phyloP scores from a whole-genome alignment of 305 asterid species.

The Fraxinus floribunda region DNA sequence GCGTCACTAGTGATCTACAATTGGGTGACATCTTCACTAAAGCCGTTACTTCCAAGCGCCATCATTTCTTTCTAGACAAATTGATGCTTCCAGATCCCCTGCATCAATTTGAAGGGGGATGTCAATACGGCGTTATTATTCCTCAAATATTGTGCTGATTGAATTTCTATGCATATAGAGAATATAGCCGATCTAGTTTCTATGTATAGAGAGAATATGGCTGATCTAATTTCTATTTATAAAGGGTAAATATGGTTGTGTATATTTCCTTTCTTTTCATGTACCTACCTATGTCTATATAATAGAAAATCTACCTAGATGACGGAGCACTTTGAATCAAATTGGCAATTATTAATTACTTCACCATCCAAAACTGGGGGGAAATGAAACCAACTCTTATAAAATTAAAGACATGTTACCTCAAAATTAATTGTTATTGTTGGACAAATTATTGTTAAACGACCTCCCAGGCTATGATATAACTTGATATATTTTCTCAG shows the following conservation, averaged over 20 bases:
- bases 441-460: not conserved
- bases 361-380: not conserved
- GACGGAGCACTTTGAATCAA: not conserved
- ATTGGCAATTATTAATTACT: not conserved
- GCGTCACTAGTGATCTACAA: not conserved
- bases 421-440: not conserved
- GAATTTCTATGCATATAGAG: not conserved
- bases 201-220: not conserved
- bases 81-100: not conserved
- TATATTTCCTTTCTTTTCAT: not conserved
- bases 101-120: not conserved
- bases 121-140: not conserved
- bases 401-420: not conserved
- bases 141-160: not conserved
- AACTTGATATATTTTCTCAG: not conserved
- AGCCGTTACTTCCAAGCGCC: not conserved
- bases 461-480: not conserved
- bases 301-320: not conserved
- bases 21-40: not conserved
- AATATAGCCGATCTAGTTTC: not conserved
- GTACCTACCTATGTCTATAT: not conserved
- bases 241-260: not conserved
- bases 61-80: not conserved
- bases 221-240: not conserved
- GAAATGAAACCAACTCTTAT: not conserved